Percentiles rank a stretch among this genome's conserved stretches.
Conservation (phyloP, 805 yeast species). For the Saccharomycopsis fermentans region DNA sequence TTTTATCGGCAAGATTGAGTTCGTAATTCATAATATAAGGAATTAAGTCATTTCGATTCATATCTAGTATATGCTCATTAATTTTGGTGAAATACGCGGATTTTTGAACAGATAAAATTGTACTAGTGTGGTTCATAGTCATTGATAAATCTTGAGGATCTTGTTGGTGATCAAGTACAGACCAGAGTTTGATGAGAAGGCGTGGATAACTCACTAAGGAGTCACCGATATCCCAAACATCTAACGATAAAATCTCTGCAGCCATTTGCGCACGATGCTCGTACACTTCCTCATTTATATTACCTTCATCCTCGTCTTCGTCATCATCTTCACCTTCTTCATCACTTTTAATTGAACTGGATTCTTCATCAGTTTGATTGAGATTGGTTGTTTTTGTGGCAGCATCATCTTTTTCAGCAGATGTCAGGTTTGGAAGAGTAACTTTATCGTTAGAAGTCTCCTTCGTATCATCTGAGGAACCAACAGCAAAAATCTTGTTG, state of each 20-base stretch:
- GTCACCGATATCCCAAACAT: conserved; percentile 89
- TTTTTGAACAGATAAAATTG: conserved; percentile 49
- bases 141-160: background rate
- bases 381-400: conserved; percentile 41
- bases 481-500: conserved; percentile 15
- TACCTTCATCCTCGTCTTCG: conserved; percentile 20
- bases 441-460: background rate
- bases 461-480: background rate
- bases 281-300: conserved; percentile 30
- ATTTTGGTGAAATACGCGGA: conserved; percentile 89
- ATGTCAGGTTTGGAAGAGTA: background rate
- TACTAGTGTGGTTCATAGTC: background rate
- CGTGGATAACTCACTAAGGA: conserved; percentile 69
- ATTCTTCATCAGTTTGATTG: conserved; percentile 19
- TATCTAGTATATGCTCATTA: conserved; percentile 80
- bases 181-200: conserved; percentile 67
- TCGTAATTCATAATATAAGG: conserved; percentile 59
- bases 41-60: conserved; percentile 67
- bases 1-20: conserved; percentile 57
- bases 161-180: conserved; percentile 60
- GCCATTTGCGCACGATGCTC: conserved; percentile 54
- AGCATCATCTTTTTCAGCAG: conserved; percentile 42
- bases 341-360: conserved; percentile 13
- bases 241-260: conserved; percentile 83
- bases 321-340: conserved; percentile 9